These are phyloP conservation scores for Abrus precatorius DNA, from an alignment of 306 rosid genomes.

Conservation along the genomic window DNA sequence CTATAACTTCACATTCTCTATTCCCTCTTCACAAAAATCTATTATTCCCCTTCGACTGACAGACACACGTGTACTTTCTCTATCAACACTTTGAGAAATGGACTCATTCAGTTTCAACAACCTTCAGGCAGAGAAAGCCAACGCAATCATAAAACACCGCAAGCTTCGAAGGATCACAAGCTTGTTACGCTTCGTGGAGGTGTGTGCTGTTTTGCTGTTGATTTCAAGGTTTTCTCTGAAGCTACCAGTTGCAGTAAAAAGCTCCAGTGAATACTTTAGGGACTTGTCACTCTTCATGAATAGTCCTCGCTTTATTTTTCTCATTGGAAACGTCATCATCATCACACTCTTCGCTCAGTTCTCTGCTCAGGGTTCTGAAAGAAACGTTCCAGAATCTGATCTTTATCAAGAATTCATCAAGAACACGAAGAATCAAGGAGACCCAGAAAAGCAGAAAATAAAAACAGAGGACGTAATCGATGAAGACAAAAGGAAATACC, in stretches of 20 bases:
- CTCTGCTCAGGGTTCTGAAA: constrained; percentile 49
- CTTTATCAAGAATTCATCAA: constrained; percentile 65
- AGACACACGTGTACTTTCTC: neutral
- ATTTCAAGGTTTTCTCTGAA: constrained; percentile 66
- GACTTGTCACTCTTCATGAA: constrained; percentile 58
- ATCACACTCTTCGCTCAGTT: constrained; percentile 75
- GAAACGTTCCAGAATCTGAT: constrained; percentile 45
- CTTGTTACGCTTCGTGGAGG: constrained; percentile 67
- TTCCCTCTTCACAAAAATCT: constrained; percentile 32
- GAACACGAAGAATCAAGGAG: constrained; percentile 46
- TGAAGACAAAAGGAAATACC: neutral
- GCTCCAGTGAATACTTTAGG: constrained; percentile 64
- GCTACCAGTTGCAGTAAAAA: constrained; percentile 67
- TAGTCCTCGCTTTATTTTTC: constrained; percentile 74
- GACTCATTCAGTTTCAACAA: constrained; percentile 65
- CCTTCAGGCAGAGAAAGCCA: constrained; percentile 76
- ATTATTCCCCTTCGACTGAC: constrained; percentile 57
- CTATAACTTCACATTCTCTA: constrained; percentile 48
- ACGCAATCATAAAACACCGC: constrained; percentile 59
- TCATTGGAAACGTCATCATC: constrained; percentile 77
- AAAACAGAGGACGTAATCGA: neutral
- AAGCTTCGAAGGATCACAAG: constrained; percentile 63
- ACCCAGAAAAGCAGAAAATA: constrained; percentile 7
- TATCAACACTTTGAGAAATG: constrained; percentile 47
- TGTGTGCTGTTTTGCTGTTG: constrained; percentile 63